A percentile compares a stretch with the other conserved stretches of the same genome.
These are phyloP conservation scores for Fonsecaea nubica DNA, from an alignment of 2,329 filamentous ascomycete species.

Conservation along the genomic window DNA sequence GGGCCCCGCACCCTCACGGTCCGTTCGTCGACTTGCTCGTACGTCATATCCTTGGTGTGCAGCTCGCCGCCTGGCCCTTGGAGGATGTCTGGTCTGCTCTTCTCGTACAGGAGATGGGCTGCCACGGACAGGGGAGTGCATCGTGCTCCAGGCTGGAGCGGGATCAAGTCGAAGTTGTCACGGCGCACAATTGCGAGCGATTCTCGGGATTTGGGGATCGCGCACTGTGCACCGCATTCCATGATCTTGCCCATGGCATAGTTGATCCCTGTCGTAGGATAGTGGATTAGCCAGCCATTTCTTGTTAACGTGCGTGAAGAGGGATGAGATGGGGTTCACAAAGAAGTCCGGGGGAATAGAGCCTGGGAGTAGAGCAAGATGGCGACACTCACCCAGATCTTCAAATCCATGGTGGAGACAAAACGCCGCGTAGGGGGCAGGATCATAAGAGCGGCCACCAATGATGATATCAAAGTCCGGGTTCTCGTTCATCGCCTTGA, in stretches of 20 bases:
- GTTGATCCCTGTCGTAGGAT: conserved; percentile 45
- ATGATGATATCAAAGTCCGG: conserved; percentile 58
- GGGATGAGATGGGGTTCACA: too few species aligned
- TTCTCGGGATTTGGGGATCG: conserved; percentile 55
- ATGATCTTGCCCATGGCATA: conserved; percentile 64
- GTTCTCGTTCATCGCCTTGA: conserved; percentile 50
- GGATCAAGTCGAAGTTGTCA: conserved; percentile 57
- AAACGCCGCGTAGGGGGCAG: conserved; percentile 51
- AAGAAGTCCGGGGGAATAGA: too few species aligned
- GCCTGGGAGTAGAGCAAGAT: not conserved
- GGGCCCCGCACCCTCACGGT: conserved; percentile 49
- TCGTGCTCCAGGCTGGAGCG: conserved; percentile 47
- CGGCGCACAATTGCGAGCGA: conserved; percentile 53
- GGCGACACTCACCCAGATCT: conserved; percentile 19
- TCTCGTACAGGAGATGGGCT: conserved; percentile 62
- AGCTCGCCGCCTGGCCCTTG: conserved; percentile 57
- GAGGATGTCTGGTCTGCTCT: conserved; percentile 58
- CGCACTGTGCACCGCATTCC: conserved; percentile 59
- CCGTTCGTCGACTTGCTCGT: conserved; percentile 52
- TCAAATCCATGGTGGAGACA: conserved; percentile 46
- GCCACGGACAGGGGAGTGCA: conserved; percentile 59
- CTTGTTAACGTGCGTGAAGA: not conserved
- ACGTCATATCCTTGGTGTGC: conserved; percentile 50
- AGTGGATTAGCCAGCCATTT: not conserved
- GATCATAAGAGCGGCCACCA: conserved; percentile 54